phyloP scores from a whole-genome alignment of 495 filamentous ascomycete species.

The Lepraria neglecta region DNA sequence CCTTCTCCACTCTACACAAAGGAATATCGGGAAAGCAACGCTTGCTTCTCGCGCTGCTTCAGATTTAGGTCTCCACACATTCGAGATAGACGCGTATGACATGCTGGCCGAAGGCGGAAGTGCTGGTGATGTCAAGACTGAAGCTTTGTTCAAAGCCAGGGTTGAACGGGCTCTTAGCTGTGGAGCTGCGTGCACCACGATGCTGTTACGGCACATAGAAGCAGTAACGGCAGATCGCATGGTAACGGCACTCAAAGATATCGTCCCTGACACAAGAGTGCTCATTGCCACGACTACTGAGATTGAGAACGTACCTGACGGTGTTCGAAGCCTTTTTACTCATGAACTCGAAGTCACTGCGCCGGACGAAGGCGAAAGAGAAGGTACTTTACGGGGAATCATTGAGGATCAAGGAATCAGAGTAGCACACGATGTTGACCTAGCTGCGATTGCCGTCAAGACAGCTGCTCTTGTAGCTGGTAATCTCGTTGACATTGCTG shows the following conservation, averaged over 20 bases:
- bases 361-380: slow-evolving; percentile 86
- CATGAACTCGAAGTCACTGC: slow-evolving; percentile 93
- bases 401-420: slow-evolving; percentile 66
- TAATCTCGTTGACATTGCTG: slow-evolving; percentile 88
- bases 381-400: slow-evolving; percentile 74
- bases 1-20: slow-evolving; percentile 79
- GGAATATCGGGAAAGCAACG: slow-evolving; percentile 82
- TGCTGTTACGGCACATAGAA: slow-evolving; percentile 82
- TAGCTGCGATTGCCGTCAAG: slow-evolving; percentile 79
- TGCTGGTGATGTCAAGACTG: slow-evolving; percentile 86
- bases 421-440: slow-evolving; percentile 71
- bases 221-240: slow-evolving; percentile 87
- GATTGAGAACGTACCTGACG: slow-evolving; percentile 86
- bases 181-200: slow-evolving; percentile 71
- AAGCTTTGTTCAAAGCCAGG: slow-evolving; percentile 77
- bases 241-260: slow-evolving; percentile 71
- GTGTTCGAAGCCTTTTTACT: slow-evolving; percentile 81
- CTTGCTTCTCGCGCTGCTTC: slow-evolving; percentile 68
- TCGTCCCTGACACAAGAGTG: slow-evolving; percentile 65
- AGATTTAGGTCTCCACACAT: slow-evolving; percentile 85
- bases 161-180: slow-evolving; percentile 85
- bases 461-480: slow-evolving; percentile 93
- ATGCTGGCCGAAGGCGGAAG: slow-evolving; percentile 82
- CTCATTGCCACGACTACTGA: slow-evolving; percentile 91
- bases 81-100: slow-evolving; percentile 86